Evolutionary conservation across 495 filamentous ascomycete species (phyloP).

Genomic region (Xylaria curta): DNA sequence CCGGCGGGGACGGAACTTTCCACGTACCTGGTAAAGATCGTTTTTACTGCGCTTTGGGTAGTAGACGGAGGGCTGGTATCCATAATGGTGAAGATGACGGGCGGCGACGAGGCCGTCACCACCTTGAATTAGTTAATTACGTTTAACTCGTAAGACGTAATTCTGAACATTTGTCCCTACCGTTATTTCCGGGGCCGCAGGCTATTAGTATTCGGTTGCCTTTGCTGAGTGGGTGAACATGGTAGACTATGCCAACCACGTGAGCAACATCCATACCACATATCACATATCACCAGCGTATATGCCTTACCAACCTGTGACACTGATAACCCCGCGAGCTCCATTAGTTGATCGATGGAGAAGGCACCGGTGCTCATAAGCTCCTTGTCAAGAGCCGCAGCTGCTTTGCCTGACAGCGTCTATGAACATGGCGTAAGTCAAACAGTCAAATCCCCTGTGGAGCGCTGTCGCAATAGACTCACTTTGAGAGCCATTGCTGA

Average conservation of each 20-base stretch:
- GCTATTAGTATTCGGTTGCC: constrained; percentile 82
- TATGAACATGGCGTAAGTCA: constrained; percentile 44
- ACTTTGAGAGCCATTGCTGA: constrained; percentile 56
- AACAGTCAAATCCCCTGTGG: not conserved
- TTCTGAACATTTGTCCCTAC: constrained; percentile 50
- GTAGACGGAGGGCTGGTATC: constrained; percentile 88
- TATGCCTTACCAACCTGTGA: constrained; percentile 78
- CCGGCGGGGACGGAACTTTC: not conserved
- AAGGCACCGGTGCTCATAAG: constrained; percentile 93
- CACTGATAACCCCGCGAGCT: constrained; percentile 90
- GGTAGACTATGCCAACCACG: constrained; percentile 65
- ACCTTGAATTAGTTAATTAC: constrained; percentile 58
- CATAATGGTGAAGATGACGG: constrained; percentile 91
- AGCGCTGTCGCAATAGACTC: constrained; percentile 24
- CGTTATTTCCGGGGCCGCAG: constrained; percentile 95
- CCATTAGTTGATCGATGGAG: constrained; percentile 97
- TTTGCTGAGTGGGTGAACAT: constrained; percentile 75
- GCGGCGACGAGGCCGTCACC: constrained; percentile 96
- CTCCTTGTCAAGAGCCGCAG: constrained; percentile 87
- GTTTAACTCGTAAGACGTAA: not conserved
- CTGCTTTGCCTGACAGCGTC: constrained; percentile 88
- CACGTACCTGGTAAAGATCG: constrained; percentile 79
- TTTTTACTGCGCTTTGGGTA: constrained; percentile 92
- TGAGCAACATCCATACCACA: not conserved
- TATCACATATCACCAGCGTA: not conserved